Evolutionary conservation across 345 rosid species (phyloP).

Genomic region (Aegle marmelos): DNA sequence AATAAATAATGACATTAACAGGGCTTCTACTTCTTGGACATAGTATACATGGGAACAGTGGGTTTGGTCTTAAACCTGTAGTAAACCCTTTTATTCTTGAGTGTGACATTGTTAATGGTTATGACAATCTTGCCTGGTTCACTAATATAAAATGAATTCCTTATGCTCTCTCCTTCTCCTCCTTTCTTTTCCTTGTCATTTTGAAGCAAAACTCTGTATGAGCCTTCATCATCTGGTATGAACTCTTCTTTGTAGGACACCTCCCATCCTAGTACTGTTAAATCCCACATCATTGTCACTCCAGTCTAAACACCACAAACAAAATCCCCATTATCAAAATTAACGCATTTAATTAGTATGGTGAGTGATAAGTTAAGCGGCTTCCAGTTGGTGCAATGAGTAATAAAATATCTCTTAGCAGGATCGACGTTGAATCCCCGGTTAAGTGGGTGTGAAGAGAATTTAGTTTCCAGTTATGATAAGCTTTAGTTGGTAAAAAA

Average conservation of each 20-base stretch:
- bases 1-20: neutral
- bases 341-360: neutral
- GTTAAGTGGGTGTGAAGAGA: no score
- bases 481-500: no score
- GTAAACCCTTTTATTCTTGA: constrained; percentile 43
- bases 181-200: constrained; percentile 33
- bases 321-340: neutral
- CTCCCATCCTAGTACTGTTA: constrained; percentile 53
- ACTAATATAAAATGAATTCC: constrained; percentile 48
- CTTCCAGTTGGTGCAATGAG: neutral
- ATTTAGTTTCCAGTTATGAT: no score
- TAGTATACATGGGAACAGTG: constrained; percentile 33
- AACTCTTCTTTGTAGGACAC: constrained; percentile 52
- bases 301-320: constrained; percentile 32
- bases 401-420: no score
- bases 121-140: constrained; percentile 59
- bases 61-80: constrained; percentile 49
- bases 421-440: no score
- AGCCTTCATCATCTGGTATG: constrained; percentile 63
- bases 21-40: constrained; percentile 8
- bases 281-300: constrained; percentile 47
- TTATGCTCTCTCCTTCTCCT: constrained; percentile 29
- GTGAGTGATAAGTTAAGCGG: neutral
- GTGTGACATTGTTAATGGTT: constrained; percentile 32
- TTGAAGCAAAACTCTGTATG: constrained; percentile 39